Evolutionary conservation across 805 yeast species (phyloP).

Genomic region (Allodekkera sacchari): DNA sequence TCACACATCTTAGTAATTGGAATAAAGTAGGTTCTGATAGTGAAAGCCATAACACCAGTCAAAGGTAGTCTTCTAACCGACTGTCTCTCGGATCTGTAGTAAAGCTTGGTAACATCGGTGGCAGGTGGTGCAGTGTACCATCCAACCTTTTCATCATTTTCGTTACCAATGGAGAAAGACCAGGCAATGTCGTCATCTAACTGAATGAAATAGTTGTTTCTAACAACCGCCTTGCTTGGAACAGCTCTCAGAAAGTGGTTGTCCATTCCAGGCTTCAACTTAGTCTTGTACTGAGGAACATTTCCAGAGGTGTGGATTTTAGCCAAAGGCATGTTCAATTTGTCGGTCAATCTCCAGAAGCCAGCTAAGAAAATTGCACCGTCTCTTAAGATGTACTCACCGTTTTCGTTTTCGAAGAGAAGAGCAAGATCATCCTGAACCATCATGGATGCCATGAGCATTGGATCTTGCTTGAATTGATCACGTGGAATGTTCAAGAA

Average conservation of each 20-base stretch:
- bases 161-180: conserved; percentile 58
- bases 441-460: conserved; percentile 47
- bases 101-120: conserved; percentile 34
- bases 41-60: conserved; percentile 50
- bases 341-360: conserved; percentile 61
- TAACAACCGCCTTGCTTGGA: conserved; percentile 54
- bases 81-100: conserved; percentile 59
- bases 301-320: conserved; percentile 59
- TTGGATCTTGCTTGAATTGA: conserved; percentile 43
- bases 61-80: conserved; percentile 52
- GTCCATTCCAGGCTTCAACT: conserved; percentile 56
- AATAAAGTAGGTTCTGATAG: conserved; percentile 54
- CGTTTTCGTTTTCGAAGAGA: conserved; percentile 52
- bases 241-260: conserved; percentile 51
- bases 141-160: conserved; percentile 41
- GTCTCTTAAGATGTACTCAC: conserved; percentile 47
- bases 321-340: conserved; percentile 44
- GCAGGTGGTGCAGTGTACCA: conserved; percentile 59
- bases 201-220: conserved; percentile 61
- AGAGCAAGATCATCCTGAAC: conserved; percentile 63
- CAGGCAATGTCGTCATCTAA: conserved; percentile 56
- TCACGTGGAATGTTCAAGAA: conserved; percentile 19
- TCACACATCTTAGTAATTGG: conserved; percentile 45
- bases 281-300: conserved; percentile 56
- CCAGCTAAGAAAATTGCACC: conserved; percentile 63